Evolutionary conservation across 306 rosid species (phyloP), one percentile per base, ranked within the genome.

Genomic region (Sesbania bispinosa): DNA sequence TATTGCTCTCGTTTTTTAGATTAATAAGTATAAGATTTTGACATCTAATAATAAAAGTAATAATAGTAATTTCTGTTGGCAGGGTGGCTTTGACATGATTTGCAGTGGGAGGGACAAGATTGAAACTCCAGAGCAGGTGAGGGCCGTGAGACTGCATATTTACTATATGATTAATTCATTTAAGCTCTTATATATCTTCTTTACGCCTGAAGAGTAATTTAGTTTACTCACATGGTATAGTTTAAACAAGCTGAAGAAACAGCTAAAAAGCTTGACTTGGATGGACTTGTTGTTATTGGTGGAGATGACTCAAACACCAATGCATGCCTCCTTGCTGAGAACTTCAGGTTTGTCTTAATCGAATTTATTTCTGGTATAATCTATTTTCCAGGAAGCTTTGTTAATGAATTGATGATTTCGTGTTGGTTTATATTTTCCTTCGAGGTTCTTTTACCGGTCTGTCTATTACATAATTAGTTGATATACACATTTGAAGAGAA

Each of bases 31-130:
- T 19, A 6, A 11, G 51, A 55, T 66, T 32, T 26, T 78, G 59
- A 46, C 39, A n/a, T 60, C 53, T 76, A 46, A 42, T 53, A 8
- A 13, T 61, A 0, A 71, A 3, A 42, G 5, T 74, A 45, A 54
- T 42, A 7, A 16, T 61, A 3, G 63, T 3, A 0, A n/a, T 73
- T 76, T 83, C 48, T 7, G 60, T 82, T 75, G 69, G 53, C 87
- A 95, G 97, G 99, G 99, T 70, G 99, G 99, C 33, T 95, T 95
- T 83, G 99, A 95, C 85, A 95, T 95, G 96, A 95, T 95, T 62
- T 76, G 96, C 62, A 95, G 99, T 80, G 99, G 99, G 70, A 91
- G 99, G 81, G 99, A 95, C 89, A 95, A 95, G 83, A 91, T 95
- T 80, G 99, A 95, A 82, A 91, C 99, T 74, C 97, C 97, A 24